Percentiles rank a stretch among this genome's conserved stretches.
These are phyloP conservation scores for Pharnaceum exiguum DNA, from an alignment of 148 eudicot genomes.

Conservation along the genomic window DNA sequence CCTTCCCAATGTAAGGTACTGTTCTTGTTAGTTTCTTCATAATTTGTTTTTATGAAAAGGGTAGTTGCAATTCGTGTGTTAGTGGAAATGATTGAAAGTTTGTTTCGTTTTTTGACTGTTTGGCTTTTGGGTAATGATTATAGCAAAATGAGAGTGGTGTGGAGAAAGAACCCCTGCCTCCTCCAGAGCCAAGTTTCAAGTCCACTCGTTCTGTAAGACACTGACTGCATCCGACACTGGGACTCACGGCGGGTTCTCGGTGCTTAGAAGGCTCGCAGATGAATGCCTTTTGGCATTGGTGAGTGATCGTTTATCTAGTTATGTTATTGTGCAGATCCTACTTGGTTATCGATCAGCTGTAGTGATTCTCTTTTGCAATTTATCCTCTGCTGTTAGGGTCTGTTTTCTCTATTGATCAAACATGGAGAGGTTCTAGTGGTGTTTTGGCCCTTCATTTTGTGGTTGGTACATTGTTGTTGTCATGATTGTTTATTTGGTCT, in stretches of 20 bases:
- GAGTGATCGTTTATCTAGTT: slow-evolving; percentile 17
- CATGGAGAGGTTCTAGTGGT: no score
- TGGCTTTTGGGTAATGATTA: slow-evolving; percentile 11
- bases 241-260: slow-evolving; percentile 98
- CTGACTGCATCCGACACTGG: slow-evolving; percentile 94
- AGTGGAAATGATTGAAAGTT: neutral
- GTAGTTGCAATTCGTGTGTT: neutral
- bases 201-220: slow-evolving; percentile 91
- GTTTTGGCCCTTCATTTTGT: no score
- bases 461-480: no score
- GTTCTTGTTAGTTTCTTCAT: no score
- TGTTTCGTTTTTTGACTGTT: neutral
- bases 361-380: no score
- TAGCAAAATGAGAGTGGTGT: slow-evolving; percentile 64
- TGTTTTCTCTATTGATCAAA: no score
- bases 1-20: slow-evolving; percentile 53
- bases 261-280: slow-evolving; percentile 95
- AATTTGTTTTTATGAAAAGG: no score
- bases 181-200: slow-evolving; percentile 53
- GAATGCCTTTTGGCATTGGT: slow-evolving; percentile 94
- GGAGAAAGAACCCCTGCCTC: slow-evolving; percentile 47
- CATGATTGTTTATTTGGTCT: no score
- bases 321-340: no score
- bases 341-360: no score
- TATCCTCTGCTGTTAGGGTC: no score